A percentile compares a stretch with the other conserved stretches of the same genome.
Conservation (phyloP, 805 yeast genomes). For the Kodamaea kaohsiungensis region DNA sequence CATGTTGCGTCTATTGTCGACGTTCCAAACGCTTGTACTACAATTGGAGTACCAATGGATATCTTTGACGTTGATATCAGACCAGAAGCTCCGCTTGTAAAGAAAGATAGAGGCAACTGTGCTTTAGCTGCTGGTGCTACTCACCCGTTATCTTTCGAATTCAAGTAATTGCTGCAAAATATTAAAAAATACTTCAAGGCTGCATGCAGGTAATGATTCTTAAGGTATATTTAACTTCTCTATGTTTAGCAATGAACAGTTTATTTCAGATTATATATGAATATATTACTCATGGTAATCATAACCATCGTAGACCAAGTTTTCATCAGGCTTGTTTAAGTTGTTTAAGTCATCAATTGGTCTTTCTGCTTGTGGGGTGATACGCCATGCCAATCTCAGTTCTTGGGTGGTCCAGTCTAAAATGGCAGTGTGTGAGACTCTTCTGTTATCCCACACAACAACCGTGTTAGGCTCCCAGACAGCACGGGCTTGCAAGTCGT, state of each 20-base stretch:
- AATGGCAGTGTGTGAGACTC: slow-evolving; percentile 37
- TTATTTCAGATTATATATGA: neutral
- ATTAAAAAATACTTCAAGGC: neutral
- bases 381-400: slow-evolving; percentile 35
- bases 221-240: neutral
- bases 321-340: slow-evolving; percentile 23
- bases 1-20: slow-evolving; percentile 55
- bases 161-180: neutral
- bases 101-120: slow-evolving; percentile 37
- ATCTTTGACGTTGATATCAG: slow-evolving; percentile 51
- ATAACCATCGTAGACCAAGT: slow-evolving; percentile 12
- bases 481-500: slow-evolving; percentile 41
- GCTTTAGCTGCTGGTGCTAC: slow-evolving; percentile 30
- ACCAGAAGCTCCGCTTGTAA: slow-evolving; percentile 33
- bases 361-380: slow-evolving; percentile 43
- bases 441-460: slow-evolving; percentile 43
- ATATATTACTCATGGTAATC: neutral
- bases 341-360: slow-evolving; percentile 29
- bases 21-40: slow-evolving; percentile 54
- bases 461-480: slow-evolving; percentile 37
- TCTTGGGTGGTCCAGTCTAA: slow-evolving; percentile 35
- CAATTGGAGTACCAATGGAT: slow-evolving; percentile 52
- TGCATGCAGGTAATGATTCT: neutral
- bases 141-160: slow-evolving; percentile 17
- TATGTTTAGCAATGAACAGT: too few relatives aligned